A percentile compares a stretch with the other conserved stretches of the same genome.
phyloP scores from a whole-genome alignment of 257 asterid species.

The Lavandula angustifolia region DNA sequence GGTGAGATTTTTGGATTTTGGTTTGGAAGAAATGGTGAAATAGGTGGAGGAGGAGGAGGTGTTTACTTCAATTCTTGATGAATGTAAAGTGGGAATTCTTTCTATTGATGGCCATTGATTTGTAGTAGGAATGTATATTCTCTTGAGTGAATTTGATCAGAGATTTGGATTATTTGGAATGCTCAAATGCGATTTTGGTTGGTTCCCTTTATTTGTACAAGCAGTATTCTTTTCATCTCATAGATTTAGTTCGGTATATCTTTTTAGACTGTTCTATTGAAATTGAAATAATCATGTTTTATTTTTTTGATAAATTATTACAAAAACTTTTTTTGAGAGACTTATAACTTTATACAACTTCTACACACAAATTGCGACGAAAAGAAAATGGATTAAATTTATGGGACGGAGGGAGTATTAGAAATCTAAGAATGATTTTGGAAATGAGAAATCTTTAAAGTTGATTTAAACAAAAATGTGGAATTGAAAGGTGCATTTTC shows the following conservation, averaged over 20 bases:
- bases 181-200: neutral
- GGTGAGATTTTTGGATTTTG: neutral
- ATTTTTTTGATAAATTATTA: too few species aligned
- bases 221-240: too few species aligned
- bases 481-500: too few species aligned
- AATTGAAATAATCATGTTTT: too few species aligned
- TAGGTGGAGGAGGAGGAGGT: neutral
- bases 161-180: slow-evolving; percentile 16
- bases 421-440: too few species aligned
- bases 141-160: slow-evolving; percentile 8
- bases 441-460: too few species aligned
- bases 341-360: too few species aligned
- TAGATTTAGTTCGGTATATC: neutral
- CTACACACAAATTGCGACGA: too few species aligned
- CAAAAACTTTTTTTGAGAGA: too few species aligned
- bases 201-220: neutral
- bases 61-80: slow-evolving; percentile 9
- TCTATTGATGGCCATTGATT: slow-evolving; percentile 8
- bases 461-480: too few species aligned
- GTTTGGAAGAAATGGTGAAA: neutral
- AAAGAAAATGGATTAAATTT: too few species aligned
- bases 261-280: neutral
- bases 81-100: slow-evolving; percentile 17
- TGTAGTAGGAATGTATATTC: neutral
- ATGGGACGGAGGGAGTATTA: too few species aligned